Conservation (phyloP, 177 flowering plant species). For the Vitis hybrid region DNA sequence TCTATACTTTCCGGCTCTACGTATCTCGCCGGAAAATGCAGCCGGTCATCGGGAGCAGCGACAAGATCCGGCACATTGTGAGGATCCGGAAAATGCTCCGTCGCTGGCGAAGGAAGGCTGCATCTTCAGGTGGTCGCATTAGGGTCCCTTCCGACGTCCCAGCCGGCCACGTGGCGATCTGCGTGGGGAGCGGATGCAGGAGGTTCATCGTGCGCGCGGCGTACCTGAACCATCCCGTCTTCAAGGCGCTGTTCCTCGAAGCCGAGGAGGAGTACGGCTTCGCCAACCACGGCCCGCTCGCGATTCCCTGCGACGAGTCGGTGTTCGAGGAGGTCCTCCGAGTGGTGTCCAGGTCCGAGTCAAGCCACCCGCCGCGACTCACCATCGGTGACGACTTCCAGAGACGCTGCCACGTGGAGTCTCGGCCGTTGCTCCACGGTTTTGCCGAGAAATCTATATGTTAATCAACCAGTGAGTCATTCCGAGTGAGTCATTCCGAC, state of each 20-base stretch:
- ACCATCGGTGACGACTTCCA: slow-evolving; percentile 34
- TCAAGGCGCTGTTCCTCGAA: slow-evolving; percentile 49
- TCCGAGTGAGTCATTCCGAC: too few relatives aligned
- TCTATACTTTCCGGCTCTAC: too few relatives aligned
- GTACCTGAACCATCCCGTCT: slow-evolving; percentile 76
- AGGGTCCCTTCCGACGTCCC: slow-evolving; percentile 62
- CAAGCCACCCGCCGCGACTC: slow-evolving; percentile 21
- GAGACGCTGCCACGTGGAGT: slow-evolving; percentile 35
- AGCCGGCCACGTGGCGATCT: slow-evolving; percentile 69
- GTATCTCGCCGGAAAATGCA: slow-evolving; percentile 27
- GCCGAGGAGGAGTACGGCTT: slow-evolving; percentile 82
- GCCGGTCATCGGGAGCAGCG: slow-evolving; percentile 22
- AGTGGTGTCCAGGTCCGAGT: slow-evolving; percentile 38
- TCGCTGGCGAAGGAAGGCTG: slow-evolving; percentile 56
- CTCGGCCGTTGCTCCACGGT: not conserved
- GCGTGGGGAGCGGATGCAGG: slow-evolving; percentile 45
- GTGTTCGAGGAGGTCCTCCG: slow-evolving; percentile 62
- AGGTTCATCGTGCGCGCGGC: slow-evolving; percentile 64
- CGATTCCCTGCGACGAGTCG: slow-evolving; percentile 76
- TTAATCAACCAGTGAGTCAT: not conserved
- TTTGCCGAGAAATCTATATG: slow-evolving; percentile 14
- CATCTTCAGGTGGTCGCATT: slow-evolving; percentile 9
- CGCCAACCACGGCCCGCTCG: slow-evolving; percentile 57
- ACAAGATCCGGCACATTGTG: slow-evolving; percentile 57
- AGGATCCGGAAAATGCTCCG: slow-evolving; percentile 50